Evolutionary conservation across 768 basidiomycete species (phyloP).

Genomic region (Tephrocybe sp.): DNA sequence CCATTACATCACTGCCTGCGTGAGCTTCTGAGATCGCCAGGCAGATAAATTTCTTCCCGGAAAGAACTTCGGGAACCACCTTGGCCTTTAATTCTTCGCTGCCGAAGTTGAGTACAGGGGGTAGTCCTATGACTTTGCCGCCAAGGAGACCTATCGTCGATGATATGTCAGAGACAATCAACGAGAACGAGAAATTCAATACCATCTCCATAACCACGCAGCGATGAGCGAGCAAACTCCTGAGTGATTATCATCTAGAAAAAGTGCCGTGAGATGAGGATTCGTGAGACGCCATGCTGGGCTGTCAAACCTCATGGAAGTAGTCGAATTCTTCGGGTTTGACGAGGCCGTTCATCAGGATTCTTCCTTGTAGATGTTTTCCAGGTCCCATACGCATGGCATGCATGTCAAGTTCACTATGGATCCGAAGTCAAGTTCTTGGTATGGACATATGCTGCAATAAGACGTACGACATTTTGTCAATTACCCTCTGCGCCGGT

Average conservation of each 20-base stretch:
- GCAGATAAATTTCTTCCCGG: slow-evolving; percentile 81
- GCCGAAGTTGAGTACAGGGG: slow-evolving; percentile 89
- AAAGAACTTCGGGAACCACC: slow-evolving; percentile 66
- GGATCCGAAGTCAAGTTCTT: slow-evolving; percentile 28
- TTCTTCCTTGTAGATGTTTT: slow-evolving; percentile 83
- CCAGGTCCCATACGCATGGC: slow-evolving; percentile 96
- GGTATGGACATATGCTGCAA: slow-evolving; percentile 51
- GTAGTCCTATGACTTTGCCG: slow-evolving; percentile 83
- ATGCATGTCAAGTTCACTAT: slow-evolving; percentile 67
- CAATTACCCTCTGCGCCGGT: slow-evolving; percentile 74
- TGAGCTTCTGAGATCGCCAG: slow-evolving; percentile 89
- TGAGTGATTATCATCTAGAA: slow-evolving; percentile 77
- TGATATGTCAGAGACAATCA: slow-evolving; percentile 2
- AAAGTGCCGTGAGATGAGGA: slow-evolving; percentile 5
- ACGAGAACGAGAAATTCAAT: slow-evolving; percentile 7
- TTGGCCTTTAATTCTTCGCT: slow-evolving; percentile 57
- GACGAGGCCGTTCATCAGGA: slow-evolving; percentile 79
- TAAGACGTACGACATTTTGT: slow-evolving; percentile 82
- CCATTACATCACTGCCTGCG: slow-evolving; percentile 83
- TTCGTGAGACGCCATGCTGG: neutral
- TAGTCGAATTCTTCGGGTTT: slow-evolving; percentile 88
- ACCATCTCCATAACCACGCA: slow-evolving; percentile 87
- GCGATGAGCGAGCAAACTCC: slow-evolving; percentile 68
- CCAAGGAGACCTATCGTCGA: slow-evolving; percentile 56
- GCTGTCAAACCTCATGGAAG: slow-evolving; percentile 71